Base-by-base conservation (phyloP, 768 basidiomycete species). In the Lactarius evosmus region DNA sequence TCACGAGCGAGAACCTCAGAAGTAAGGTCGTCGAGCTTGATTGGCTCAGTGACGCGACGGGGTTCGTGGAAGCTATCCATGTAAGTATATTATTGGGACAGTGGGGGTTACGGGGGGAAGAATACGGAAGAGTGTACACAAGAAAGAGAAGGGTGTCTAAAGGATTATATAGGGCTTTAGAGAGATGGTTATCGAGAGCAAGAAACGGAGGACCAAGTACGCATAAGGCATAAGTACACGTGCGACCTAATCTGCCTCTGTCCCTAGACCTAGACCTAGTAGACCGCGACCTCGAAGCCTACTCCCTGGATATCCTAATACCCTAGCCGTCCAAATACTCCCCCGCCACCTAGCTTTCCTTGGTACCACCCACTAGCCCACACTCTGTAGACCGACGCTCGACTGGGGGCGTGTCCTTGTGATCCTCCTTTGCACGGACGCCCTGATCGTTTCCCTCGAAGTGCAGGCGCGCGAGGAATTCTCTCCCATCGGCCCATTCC, bases 21-120 rank as follows among this genome's bases (percentile, higher is more conserved):
- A 53, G 89, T 85, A 71, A 97, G 86, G 71, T 88, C 83, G 63
- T 83, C 82, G 71, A 90, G 80, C 49, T 85, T 84, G 71, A 88
- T 79, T 72, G 87, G 81, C 46, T 70, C 70, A n/a, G 67, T 22
- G 36, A 67, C 58, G 2, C 66, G 69, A 53, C 65, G 72, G 16
- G 87, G 88, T 66, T 90, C 87, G 63, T 82, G 75, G 78, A 89
- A 91, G 30, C 85, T 85, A 76, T 91, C 87, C 85, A 89, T 88
- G 64, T 25, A n/a, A 2, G 8, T n/a, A n/a, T 49, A 32, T 44
- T 22, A 6, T 17, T 46, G 19, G 22, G 59, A 27, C 9, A 36
- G 30, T 50, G 34, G 34, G 32, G 29, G 36, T 11, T 32, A 41
- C 29, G 49, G 27, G 11, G 22, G 54, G 33, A 61, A 38, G 46